A percentile compares a stretch with the other conserved stretches of the same genome.
These are phyloP conservation scores for Paralagenidium karlingii DNA, from an alignment of 352 stramenopile genomes.

Conservation along the genomic window DNA sequence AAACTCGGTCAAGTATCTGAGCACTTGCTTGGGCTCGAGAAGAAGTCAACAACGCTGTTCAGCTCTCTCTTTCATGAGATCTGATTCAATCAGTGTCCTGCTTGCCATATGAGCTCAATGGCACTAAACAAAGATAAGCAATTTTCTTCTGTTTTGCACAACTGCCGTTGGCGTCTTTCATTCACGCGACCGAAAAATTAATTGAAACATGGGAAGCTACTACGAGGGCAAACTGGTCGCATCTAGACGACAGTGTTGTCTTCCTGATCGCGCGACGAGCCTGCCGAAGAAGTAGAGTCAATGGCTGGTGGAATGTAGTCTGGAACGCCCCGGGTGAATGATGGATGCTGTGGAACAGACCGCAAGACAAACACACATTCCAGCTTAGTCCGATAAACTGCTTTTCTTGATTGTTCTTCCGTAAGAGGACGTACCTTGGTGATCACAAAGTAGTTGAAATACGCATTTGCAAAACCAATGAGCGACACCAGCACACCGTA, in stretches of 20 bases:
- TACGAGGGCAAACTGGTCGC: not conserved
- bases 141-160: not conserved
- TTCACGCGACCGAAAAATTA: not conserved
- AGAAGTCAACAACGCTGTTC: not conserved
- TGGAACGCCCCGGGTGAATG: slow-evolving; percentile 70
- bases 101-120: no score
- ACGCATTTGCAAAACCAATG: slow-evolving; percentile 67
- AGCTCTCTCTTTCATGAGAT: not conserved
- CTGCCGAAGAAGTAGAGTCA: slow-evolving; percentile 10
- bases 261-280: slow-evolving; percentile 6
- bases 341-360: slow-evolving; percentile 29
- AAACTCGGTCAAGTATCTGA: not conserved
- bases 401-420: not conserved
- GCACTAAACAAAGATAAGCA: not conserved
- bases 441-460: slow-evolving; percentile 87
- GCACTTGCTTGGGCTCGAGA: not conserved
- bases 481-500: slow-evolving; percentile 75
- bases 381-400: no score
- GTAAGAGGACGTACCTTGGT: slow-evolving; percentile 29
- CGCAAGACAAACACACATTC: not conserved
- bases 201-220: not conserved
- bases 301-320: slow-evolving; percentile 67
- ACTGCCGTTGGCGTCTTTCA: not conserved
- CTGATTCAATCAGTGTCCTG: not conserved
- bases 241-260: slow-evolving; percentile 4